These are phyloP conservation scores for Zea luxurians DNA, from an alignment of 176 grass and related monocot species.

Conservation along the genomic window DNA sequence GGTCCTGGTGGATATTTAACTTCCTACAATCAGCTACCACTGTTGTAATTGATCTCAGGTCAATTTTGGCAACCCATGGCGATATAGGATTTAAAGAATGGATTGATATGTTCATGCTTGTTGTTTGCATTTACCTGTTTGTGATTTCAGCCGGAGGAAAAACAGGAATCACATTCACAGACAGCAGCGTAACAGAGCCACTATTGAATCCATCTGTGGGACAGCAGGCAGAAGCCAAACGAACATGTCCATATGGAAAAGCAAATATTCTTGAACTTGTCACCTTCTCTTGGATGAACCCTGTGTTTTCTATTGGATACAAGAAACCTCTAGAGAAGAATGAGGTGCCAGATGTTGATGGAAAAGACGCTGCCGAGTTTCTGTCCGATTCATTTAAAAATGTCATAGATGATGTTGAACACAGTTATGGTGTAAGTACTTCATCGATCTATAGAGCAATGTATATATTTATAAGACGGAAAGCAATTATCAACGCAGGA, in stretches of 20 bases:
- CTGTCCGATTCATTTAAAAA: constrained; percentile 66
- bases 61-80: constrained; percentile 39
- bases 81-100: constrained; percentile 51
- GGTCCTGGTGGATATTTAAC: constrained; percentile 75
- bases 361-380: constrained; percentile 60
- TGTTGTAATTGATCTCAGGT: constrained; percentile 64
- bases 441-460: constrained; percentile 77
- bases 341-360: constrained; percentile 79
- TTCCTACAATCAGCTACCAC: constrained; percentile 67
- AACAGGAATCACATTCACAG: constrained; percentile 65
- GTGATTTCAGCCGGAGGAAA: constrained; percentile 59
- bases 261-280: constrained; percentile 68
- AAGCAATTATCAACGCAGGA: constrained; percentile 75
- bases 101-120: constrained; percentile 46
- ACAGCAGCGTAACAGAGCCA: constrained; percentile 60
- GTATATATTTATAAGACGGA: constrained; percentile 67
- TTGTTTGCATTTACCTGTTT: constrained; percentile 65
- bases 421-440: constrained; percentile 57
- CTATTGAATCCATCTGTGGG: constrained; percentile 57
- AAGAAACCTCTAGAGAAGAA: constrained; percentile 80
- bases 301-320: constrained; percentile 74
- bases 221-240: constrained; percentile 61
- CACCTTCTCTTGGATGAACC: constrained; percentile 93
- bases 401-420: constrained; percentile 59
- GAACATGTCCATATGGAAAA: constrained; percentile 58